Evolutionary conservation across 2,329 filamentous ascomycete genomes (phyloP).

Genomic region (Hymenoscyphus infarciens): DNA sequence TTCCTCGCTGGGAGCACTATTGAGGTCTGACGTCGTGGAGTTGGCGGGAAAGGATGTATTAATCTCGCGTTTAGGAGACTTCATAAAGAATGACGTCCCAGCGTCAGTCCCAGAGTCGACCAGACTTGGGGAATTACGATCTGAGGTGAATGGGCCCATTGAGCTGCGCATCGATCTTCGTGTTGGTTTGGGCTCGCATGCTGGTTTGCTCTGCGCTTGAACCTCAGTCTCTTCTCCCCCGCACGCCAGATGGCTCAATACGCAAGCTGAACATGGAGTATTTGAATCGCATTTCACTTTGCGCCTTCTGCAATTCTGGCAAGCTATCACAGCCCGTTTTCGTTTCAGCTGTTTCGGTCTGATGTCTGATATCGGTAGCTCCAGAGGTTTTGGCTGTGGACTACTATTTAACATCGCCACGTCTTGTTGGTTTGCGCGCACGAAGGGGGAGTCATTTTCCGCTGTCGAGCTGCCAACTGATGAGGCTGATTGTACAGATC

Average conservation of each 20-base stretch:
- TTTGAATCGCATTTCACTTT: no score
- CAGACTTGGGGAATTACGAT: neutral
- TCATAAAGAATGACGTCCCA: neutral
- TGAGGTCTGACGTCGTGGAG: neutral
- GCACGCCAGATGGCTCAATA: no score
- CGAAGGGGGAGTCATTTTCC: neutral
- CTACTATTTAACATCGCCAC: neutral
- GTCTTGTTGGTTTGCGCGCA: neutral
- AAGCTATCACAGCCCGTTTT: no score
- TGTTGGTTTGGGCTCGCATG: neutral
- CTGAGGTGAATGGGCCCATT: neutral
- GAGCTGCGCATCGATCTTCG: neutral
- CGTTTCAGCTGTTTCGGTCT: no score
- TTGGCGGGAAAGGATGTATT: neutral
- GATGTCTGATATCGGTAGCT: neutral
- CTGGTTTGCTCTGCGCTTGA: neutral
- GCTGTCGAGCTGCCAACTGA: slow-evolving; percentile 1
- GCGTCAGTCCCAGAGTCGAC: neutral
- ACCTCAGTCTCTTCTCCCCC: no score
- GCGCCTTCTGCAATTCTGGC: no score
- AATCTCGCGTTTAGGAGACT: neutral
- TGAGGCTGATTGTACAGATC: neutral
- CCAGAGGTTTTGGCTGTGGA: neutral
- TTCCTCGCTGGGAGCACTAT: neutral
- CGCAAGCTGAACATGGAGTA: no score